Base-by-base conservation (phyloP, 75 land plant genomes). In the Isoetes taiwanensis region DNA sequence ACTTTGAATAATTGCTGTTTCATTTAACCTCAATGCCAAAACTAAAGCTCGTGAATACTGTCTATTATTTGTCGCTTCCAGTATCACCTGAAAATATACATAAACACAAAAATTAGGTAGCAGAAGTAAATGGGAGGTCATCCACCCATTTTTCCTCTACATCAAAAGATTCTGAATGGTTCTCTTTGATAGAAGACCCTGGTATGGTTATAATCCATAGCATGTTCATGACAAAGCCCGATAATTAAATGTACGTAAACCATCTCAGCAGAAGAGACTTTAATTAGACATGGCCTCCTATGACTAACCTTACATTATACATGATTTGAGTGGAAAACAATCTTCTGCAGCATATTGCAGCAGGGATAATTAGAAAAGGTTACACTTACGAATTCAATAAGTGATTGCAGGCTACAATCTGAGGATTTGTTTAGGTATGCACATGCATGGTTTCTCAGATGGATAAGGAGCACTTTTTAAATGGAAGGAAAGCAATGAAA, bases 21-120 rank as follows among this genome's bases (percentile, higher is more conserved):
- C 97, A 63, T 86, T 90, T 28, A 90, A 69, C 11, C 94, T 72
- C 5, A 90, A 77, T 28, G 84, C 74, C 11, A 90, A 78, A 29
- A 86, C 58, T 43, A 90, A 57, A 52, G 94, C 97, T 39, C 78
- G 72, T 38, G 59, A 62, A 11, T 34, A 34, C 41, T 70, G 78
- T 40, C 56, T 72, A 23, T 73, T 64, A 2, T 34, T 29, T 1
- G 86, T 73, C 27, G 97, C 97, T 25, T 42, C 61, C 26, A 76
- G 72, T 9, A 86, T 78, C 46, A 83, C 86, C 96, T 90, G 79
- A n/a, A n/a, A 39, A 53, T 31, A n/a, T 14, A 5, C 10, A 43
- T 16, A 31, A 32, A n/a, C 4, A 41, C 19, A 58, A 10, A 3
- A 32, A 58, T 11, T 9, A 58, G 24, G 37, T 12, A 35, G 16